Conservation (phyloP, 2,329 filamentous ascomycete genomes). For the Aspergillus pseudonomiae region DNA sequence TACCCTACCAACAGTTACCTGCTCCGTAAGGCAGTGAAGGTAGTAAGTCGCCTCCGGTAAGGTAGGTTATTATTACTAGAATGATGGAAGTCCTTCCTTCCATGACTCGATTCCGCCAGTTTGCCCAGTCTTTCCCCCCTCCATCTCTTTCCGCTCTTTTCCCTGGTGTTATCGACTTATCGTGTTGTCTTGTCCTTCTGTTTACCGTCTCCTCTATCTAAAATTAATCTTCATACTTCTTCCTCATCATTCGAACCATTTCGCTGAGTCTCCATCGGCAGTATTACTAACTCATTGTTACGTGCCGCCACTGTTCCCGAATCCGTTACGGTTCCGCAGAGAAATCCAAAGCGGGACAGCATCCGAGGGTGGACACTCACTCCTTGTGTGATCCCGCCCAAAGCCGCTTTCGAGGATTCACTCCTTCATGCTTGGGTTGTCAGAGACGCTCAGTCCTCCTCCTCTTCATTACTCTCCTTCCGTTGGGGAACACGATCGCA, state of each 20-base stretch:
- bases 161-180: neutral
- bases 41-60: neutral
- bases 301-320: constrained; percentile 34
- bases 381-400: constrained; percentile 33
- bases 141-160: constrained; percentile 2
- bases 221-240: neutral
- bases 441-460: constrained; percentile 42
- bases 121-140: constrained; percentile 2
- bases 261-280: constrained; percentile 9
- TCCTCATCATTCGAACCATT: neutral
- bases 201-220: neutral
- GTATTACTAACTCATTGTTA: constrained; percentile 14
- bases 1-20: neutral
- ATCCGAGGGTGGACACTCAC: constrained; percentile 39
- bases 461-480: constrained; percentile 56
- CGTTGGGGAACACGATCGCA: constrained; percentile 50
- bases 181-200: neutral
- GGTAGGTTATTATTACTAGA: neutral
- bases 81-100: neutral
- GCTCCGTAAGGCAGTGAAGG: neutral
- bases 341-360: constrained; percentile 41
- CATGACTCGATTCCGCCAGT: constrained; percentile 6
- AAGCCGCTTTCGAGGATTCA: constrained; percentile 35
- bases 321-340: constrained; percentile 34
- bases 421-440: constrained; percentile 57